Evolutionary conservation across 192 early-diverging fungal genomes (phyloP), one percentile per base, ranked within the genome.

Genomic region (Funneliformis mosseae): DNA sequence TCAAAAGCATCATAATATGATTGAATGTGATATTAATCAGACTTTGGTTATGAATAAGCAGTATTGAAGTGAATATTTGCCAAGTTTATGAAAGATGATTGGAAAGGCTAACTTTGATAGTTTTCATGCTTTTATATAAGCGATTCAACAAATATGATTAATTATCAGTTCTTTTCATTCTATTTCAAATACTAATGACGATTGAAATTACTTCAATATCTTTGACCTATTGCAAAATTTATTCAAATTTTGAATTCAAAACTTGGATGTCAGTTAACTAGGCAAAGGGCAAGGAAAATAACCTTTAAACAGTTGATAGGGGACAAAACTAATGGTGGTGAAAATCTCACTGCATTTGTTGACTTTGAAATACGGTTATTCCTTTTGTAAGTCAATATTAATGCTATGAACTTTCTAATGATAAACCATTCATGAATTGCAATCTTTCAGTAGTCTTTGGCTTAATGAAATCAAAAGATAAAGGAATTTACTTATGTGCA

Each of bases 221-320:
- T 80, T 42, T 71, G 8, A 12, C 39, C 78, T 6, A 80, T 80
- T 28, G n/a, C 74, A 11, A 80, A 80, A 25, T 80, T 80, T 46
- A 27, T 73, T 23, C 27, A 72, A 27, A 73, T 73, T 10, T 68
- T 80, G 18, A 14, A 67, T 38, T 42, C 68, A n/a, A 46, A 55
- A 72, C 42, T 80, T 38, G 69, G 38, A 8, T 72, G 55, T 80
- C 71, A 73, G 38, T 33, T 80, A 43, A 46, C 42, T 27, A 39
- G 78, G 28, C 41, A 41, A 38, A 43, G 8, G 5, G 78, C 78
- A 11, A 8, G 21, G 12, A 2, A n/a, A 5, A 43, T 46, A 23
- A 75, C 68, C 9, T 80, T 80, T 10, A 50, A 18, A n/a, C 27
- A 33, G 8, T 80, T 75, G 27, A 73, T 80, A 2, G 12, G 5